Base-by-base conservation (phyloP, 2,329 filamentous ascomycete species). In the Fusarium luffae region DNA sequence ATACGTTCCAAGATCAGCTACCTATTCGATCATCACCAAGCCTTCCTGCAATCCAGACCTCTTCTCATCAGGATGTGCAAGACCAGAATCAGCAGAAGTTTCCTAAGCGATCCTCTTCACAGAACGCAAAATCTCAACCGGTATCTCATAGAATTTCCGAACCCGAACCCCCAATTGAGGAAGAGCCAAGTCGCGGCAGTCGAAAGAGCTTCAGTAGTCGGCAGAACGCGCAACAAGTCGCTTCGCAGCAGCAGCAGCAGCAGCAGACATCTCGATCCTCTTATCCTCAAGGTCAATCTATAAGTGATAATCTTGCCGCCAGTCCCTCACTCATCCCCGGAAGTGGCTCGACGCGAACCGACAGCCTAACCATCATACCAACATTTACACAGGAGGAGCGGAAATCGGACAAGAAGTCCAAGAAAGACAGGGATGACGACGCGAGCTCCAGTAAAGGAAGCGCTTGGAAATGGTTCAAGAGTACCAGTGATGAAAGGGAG, bases 291-390 rank as follows among this genome's bases (percentile, higher is more conserved):
- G 70, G 71, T 14, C 74, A 75, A 54, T 70, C 76, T 4, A 46
- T 77, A 21, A 76, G 61, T 40, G 77, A 79, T n/a, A 75, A 74
- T 28, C 61, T 77, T 13, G 69, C 76, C 5, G 73, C 78, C 16
- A 77, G 70, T 27, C 88, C 91, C 5, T 89, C 92, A n/a, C 84
- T 89, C 28, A 80, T 95, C 4, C 90, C 92, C 23, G 91, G 91
- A 14, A 90, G 89, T 58, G 88, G 84, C 59, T 90, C 87, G 10
- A 81, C 78, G 9, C 88, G 92, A 47, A 95, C 93, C 2, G 93
- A 96, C 78, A 89, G 86, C 50, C 82, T 97, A 16, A 93, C 93
- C 0, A 91, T 94, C 71, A 94, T 96, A 54, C 93, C 94, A 1
- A 95, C 91, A 1, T 83, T 92, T 46, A 83, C 62, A 75, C 54